Conservation (phyloP, 1,284 basidiomycete species). For the Mycena citricolor region DNA sequence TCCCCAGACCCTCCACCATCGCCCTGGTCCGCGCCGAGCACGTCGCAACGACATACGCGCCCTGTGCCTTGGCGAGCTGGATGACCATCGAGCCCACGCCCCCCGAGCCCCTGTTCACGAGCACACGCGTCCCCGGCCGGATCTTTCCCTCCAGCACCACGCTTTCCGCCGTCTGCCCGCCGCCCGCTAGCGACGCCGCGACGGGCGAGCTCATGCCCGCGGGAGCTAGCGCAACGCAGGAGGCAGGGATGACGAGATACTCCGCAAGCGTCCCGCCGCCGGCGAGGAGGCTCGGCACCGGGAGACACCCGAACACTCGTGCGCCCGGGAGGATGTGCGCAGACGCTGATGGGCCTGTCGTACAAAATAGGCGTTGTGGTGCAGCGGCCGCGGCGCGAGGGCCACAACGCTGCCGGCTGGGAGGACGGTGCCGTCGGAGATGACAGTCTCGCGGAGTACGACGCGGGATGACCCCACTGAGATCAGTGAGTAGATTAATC, state of each 20-base stretch:
- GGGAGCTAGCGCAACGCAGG: constrained; percentile 16
- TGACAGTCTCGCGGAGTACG: constrained; percentile 28
- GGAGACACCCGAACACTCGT: constrained; percentile 19
- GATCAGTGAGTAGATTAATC: no score
- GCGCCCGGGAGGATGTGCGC: constrained; percentile 11
- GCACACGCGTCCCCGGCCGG: constrained; percentile 47
- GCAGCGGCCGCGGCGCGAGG: constrained; percentile 41
- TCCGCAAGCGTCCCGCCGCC: constrained; percentile 20
- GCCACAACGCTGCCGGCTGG: constrained; percentile 44
- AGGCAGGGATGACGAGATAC: constrained; percentile 12
- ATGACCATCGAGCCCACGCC: constrained; percentile 63
- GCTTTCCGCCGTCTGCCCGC: constrained; percentile 17
- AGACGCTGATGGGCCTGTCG: constrained; percentile 8
- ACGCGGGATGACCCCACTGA: constrained; percentile 35
- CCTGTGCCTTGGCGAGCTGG: constrained; percentile 61
- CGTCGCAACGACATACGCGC: constrained; percentile 51
- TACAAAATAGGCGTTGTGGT: constrained; percentile 43
- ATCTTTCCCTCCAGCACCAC: constrained; percentile 31
- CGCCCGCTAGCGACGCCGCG: constrained; percentile 17
- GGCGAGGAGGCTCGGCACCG: constrained; percentile 11
- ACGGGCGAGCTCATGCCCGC: constrained; percentile 10
- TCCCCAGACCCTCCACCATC: constrained; percentile 42
- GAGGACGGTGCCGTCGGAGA: constrained; percentile 43
- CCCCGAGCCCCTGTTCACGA: constrained; percentile 69
- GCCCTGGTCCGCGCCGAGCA: constrained; percentile 54